Evolutionary conservation across 768 basidiomycete genomes (phyloP).

Genomic region (Pseudohyphozyma bogoriensis): DNA sequence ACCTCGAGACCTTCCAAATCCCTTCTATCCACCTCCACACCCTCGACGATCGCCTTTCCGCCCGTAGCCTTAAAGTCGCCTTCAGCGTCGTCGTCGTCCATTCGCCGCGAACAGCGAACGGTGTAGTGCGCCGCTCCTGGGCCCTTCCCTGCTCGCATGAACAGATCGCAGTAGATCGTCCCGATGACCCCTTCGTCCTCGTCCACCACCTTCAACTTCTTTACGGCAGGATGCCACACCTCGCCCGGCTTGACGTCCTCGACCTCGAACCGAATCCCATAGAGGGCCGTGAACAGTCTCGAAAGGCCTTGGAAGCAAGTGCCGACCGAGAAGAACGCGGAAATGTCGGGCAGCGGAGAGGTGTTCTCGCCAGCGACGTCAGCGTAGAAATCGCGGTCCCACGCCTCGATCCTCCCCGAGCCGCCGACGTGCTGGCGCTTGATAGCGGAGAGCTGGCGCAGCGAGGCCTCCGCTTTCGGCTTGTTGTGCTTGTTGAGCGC

Average conservation of each 20-base stretch:
- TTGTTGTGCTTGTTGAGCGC: conserved; percentile 69
- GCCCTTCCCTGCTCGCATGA: conserved; percentile 70
- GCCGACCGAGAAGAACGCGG: conserved; percentile 58
- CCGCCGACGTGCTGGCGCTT: conserved; percentile 60
- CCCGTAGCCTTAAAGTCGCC: conserved; percentile 47
- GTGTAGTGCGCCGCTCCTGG: conserved; percentile 95
- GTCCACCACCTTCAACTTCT: conserved; percentile 86
- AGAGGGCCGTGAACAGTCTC: conserved; percentile 70
- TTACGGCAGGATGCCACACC: conserved; percentile 74
- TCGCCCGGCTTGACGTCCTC: conserved; percentile 62
- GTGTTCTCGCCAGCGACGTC: conserved; percentile 23
- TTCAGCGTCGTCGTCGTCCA: conserved; percentile 75
- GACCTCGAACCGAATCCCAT: conserved; percentile 68
- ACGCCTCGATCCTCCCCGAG: conserved; percentile 62
- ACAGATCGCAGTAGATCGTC: conserved; percentile 90
- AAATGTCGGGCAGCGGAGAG: conserved; percentile 44
- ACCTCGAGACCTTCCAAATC: conserved; percentile 39
- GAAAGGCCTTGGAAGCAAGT: conserved; percentile 87
- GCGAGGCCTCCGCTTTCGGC: conserved; percentile 63
- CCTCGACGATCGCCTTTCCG: conserved; percentile 32
- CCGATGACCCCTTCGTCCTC: conserved; percentile 78
- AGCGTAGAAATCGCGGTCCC: conserved; percentile 94
- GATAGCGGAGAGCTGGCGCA: conserved; percentile 49
- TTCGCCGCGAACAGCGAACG: conserved; percentile 81
- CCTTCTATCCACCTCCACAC: conserved; percentile 34